Percentiles rank a stretch among this genome's conserved stretches.
Conservation (phyloP, 129 eudicot genomes). For the Flaveria robusta region DNA sequence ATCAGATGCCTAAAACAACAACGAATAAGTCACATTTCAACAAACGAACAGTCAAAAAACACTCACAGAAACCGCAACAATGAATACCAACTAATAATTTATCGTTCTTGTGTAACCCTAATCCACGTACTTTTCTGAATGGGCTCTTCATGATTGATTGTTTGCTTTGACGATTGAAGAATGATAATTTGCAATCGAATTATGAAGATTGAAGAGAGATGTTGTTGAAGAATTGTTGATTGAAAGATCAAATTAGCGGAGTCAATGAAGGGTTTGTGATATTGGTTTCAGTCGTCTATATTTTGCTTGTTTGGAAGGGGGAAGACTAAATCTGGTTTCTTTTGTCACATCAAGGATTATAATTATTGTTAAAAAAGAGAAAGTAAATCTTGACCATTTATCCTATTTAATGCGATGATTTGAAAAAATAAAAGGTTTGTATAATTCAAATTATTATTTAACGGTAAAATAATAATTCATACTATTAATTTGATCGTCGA, state of each 20-base stretch:
- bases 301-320: background rate
- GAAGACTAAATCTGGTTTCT: conserved; percentile 16
- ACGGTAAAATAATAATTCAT: no score
- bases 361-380: background rate
- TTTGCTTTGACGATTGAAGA: conserved; percentile 12
- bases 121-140: conserved; percentile 53
- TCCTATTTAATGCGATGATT: no score
- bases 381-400: background rate
- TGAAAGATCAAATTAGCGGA: conserved; percentile 1
- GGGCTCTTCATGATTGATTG: conserved; percentile 53
- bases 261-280: conserved; percentile 19
- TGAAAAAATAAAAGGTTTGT: no score
- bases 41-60: background rate
- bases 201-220: background rate
- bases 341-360: conserved; percentile 7
- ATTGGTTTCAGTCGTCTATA: background rate
- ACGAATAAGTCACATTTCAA: conserved; percentile 9
- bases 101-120: conserved; percentile 40
- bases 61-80: background rate
- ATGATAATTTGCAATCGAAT: background rate
- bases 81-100: no score
- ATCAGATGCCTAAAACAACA: conserved; percentile 9
- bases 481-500: no score
- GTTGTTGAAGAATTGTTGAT: background rate
- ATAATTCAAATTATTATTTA: no score